Base-by-base conservation (phyloP, 1,139 yeast species). In the Debaryomycetaceae sp. region DNA sequence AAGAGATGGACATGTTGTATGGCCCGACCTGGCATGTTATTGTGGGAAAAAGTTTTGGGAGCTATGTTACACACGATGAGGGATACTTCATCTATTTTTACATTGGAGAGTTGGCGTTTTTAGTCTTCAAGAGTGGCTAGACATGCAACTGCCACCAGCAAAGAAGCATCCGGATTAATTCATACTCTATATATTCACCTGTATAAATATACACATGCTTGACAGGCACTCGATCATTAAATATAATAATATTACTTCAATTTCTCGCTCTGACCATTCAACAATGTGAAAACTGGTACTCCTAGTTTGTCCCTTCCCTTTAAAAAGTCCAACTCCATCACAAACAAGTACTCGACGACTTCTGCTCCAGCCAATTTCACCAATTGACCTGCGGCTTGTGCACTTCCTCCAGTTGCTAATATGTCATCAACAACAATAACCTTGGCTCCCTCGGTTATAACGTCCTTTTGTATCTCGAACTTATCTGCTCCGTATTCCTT, bases 321-420 rank as follows among this genome's bases (percentile, higher is more conserved):
- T 62, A 92, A 79, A 78, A 92, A 92, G 60, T 88, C 94, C 58
- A 92, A 80, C 68, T 92, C 98, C 86, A 92, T 79, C 36, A 92
- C 87, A 58, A 92, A 92, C 52, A 84, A 71, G 64, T 81, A 92
- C 66, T 89, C 95, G 35, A 83, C 63, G 42, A 91, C 77, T 42
- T 83, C 77, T 44, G 83, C 96, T 40, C 83, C 83, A 36, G 65
- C 53, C 65, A 78, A 69, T 56, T 66, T 65, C 40, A 88, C 86
- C 51, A 94, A 77, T 55, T 87, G 84, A 43, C 96, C 98, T 34
- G 98, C 98, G 45, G 95, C 97, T 45, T 67, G 70, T 16, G 98
- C 98, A 58, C 95, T 84, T 33, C 98, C 98, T 51, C 98, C 98
- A 34, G 98, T 92, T 37, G 98, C 98, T 63, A 94, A 85, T 55